Conservation (phyloP, 1,284 basidiomycete genomes). For the Vanrija humicola region DNA sequence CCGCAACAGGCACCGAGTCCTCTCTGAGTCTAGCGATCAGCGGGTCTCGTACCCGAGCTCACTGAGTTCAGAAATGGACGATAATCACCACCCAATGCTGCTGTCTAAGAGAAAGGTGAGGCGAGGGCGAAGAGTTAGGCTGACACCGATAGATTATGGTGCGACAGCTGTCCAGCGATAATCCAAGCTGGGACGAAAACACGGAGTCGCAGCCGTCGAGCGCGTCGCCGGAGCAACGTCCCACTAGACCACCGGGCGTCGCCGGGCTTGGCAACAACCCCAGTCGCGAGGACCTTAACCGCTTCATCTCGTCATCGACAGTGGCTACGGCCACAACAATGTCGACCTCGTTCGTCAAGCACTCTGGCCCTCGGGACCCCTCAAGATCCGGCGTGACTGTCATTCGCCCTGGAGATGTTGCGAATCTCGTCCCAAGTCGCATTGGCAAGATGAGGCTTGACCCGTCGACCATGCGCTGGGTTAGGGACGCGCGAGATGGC, state of each 20-base stretch:
- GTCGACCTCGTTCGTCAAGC: constrained; percentile 77
- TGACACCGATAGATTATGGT: not conserved
- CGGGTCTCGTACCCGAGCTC: constrained; percentile 7
- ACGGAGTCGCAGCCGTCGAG: not conserved
- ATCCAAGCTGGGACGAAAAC: not conserved
- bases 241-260: too few relatives aligned
- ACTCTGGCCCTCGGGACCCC: constrained; percentile 59
- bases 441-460: constrained; percentile 86
- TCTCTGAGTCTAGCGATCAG: constrained; percentile 43
- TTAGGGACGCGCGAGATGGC: constrained; percentile 54
- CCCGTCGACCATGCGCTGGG: constrained; percentile 73
- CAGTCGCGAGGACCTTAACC: constrained; percentile 64
- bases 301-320: constrained; percentile 66
- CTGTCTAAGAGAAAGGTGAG: not conserved
- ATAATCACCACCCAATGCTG: constrained; percentile 1
- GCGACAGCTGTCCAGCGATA: not conserved
- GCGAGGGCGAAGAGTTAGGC: not conserved
- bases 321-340: constrained; percentile 65
- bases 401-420: constrained; percentile 72
- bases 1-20: constrained; percentile 16
- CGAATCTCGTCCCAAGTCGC: constrained; percentile 60
- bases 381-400: constrained; percentile 37
- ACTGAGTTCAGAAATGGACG: not conserved
- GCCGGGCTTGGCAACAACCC: not conserved
- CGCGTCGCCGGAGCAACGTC: not conserved